These are phyloP conservation scores for Alternaria panax DNA, from an alignment of 2,329 filamentous ascomycete species.

Conservation along the genomic window DNA sequence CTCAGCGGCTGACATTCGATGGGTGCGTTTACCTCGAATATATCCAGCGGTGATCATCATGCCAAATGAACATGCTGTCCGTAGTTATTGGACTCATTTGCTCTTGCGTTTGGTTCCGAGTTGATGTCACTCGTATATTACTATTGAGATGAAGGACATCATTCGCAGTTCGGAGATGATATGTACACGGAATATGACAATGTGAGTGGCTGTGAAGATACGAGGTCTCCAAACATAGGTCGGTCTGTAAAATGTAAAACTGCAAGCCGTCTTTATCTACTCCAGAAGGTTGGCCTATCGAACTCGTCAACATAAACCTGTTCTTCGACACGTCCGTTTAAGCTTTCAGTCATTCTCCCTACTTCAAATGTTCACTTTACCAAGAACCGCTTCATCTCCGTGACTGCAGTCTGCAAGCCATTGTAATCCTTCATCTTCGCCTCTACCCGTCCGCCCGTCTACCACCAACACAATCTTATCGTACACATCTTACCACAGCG, in stretches of 20 bases:
- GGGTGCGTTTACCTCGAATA: not conserved
- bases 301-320: not conserved
- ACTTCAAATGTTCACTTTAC: not conserved
- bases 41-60: not conserved
- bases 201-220: not conserved
- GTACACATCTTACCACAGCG: not conserved
- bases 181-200: not conserved
- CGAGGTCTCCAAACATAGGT: not conserved
- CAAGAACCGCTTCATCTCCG: constrained; percentile 12
- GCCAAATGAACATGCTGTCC: not conserved
- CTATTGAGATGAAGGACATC: not conserved
- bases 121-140: not conserved
- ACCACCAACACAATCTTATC: constrained; percentile 3
- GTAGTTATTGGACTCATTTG: not conserved
- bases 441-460: constrained; percentile 7
- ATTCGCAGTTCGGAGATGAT: not conserved
- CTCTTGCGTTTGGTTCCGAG: not conserved
- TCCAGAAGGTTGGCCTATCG: not conserved
- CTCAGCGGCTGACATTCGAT: not conserved
- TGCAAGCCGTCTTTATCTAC: not conserved
- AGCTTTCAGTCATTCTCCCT: constrained; percentile 6
- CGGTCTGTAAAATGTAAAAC: not conserved
- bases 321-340: constrained; percentile 1
- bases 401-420: constrained; percentile 13
- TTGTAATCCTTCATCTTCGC: constrained; percentile 9